Evolutionary conservation across 805 yeast genomes (phyloP), one percentile per base, ranked within the genome.

Genomic region (Yarrowia deformans): DNA sequence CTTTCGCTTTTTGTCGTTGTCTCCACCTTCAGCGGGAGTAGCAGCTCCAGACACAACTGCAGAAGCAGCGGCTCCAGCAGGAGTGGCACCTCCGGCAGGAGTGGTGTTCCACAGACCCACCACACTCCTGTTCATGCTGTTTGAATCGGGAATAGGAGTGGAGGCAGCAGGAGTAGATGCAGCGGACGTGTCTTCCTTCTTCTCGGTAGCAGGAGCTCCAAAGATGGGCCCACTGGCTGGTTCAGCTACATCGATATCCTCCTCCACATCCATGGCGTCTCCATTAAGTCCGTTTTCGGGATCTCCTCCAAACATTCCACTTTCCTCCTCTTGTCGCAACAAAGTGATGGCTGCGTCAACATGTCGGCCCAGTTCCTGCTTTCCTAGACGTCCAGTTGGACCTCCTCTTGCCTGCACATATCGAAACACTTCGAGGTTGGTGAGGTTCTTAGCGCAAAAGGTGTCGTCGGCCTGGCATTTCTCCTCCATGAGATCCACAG

Each of bases 61-160:
- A 23, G 29, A 4, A 23, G 29, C 4, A 23, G 29, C 29, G 1
- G 37, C 23, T 23, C 48, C 37, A 8, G 46, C 55, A 9, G 68
- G 40, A n/a, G 69, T 60, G 23, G 63, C 55, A 18, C 37, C 64
- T 34, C 48, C 50, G 37, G 75, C 74, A 2, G 72, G 72, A 2
- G 75, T 72, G 37, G 71, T 73, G 23, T 75, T 73, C 97, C 98
- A 93, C 60, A 87, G 77, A 19, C 86, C 83, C 0, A 90, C 90
- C 1, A 93, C 89, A 23, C 89, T 85, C 74, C 88, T 91, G 77
- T 94, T 94, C 79, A 92, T 84, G 42, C 45, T 42, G 52, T 66
- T 66, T 19, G 50, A 34, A 7, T 66, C 69, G 19, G 42, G 42
- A 14, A 60, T 14, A 14, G 66, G 66, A 14, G 66, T 60, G n/a